A percentile compares a stretch with the other conserved stretches of the same genome.
phyloP scores from a whole-genome alignment of 805 yeast species.

The Jamesozyma lodderae region DNA sequence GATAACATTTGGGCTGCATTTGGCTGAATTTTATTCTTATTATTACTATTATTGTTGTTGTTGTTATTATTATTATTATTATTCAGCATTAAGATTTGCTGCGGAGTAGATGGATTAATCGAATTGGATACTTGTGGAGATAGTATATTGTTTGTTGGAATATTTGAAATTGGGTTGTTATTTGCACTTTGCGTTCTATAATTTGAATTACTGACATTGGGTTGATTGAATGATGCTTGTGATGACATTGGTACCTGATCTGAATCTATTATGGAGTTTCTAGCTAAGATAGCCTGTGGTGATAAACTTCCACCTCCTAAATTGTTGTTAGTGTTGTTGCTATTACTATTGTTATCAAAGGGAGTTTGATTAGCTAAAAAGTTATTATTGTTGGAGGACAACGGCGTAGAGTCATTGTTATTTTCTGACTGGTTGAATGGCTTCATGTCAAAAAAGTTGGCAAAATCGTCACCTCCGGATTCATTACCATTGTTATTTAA shows the following conservation, averaged over 20 bases:
- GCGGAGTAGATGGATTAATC: constrained; percentile 18
- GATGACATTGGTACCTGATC: constrained; percentile 21
- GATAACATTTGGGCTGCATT: constrained; percentile 1
- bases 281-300: constrained; percentile 29
- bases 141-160: neutral
- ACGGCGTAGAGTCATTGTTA: neutral
- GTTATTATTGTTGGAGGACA: constrained; percentile 1
- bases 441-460: constrained; percentile 7
- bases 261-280: constrained; percentile 17
- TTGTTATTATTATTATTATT: constrained; percentile 1
- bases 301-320: constrained; percentile 12
- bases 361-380: constrained; percentile 18
- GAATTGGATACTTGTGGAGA: constrained; percentile 3
- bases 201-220: constrained; percentile 3
- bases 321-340: neutral
- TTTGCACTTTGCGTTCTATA: neutral
- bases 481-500: constrained; percentile 2
- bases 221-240: constrained; percentile 20
- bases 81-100: constrained; percentile 17
- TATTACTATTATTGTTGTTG: constrained; percentile 1
- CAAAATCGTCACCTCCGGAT: constrained; percentile 7
- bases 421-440: constrained; percentile 1
- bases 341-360: constrained; percentile 3
- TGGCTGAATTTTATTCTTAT: no score
- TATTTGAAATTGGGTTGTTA: neutral